Conservation (phyloP, 148 eudicot genomes). For the Rhododendron vialii region DNA sequence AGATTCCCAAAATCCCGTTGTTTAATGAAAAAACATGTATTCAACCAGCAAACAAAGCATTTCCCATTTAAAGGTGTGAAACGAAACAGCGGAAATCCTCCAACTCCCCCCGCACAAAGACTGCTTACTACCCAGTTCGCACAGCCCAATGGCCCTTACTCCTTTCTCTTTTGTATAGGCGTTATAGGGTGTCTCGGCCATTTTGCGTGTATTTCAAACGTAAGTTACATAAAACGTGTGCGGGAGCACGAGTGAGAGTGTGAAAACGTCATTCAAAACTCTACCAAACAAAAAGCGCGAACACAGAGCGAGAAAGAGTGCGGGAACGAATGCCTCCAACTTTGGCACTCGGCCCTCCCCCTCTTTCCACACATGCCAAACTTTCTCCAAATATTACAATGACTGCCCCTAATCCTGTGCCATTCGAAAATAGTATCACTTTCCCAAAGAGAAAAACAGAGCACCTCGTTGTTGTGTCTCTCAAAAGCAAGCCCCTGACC, state of each 20-base stretch:
- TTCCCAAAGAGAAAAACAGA: not conserved
- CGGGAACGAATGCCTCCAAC: too few species aligned
- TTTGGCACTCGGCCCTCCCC: too few species aligned
- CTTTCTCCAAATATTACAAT: not conserved
- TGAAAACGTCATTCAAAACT: too few species aligned
- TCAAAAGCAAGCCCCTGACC: conserved; percentile 26
- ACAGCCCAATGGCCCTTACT: not conserved
- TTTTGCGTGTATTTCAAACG: too few species aligned
- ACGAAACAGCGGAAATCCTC: not conserved
- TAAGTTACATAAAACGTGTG: too few species aligned
- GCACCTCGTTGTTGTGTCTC: conserved; percentile 28
- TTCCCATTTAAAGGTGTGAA: not conserved
- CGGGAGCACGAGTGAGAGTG: too few species aligned
- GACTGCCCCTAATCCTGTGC: not conserved
- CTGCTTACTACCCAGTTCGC: not conserved
- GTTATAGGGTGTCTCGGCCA: too few species aligned
- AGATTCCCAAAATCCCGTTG: not conserved
- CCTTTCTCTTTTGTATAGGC: too few species aligned
- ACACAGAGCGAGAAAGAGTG: too few species aligned
- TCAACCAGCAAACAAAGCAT: too few species aligned
- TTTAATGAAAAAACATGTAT: not conserved
- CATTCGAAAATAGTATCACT: not conserved
- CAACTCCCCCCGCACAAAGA: not conserved
- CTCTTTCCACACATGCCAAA: not conserved
- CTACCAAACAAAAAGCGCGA: too few species aligned